Evolutionary conservation across 495 filamentous ascomycete species (phyloP), one percentile per base, ranked within the genome.

Genomic region (Rostrohypoxylon terebratum): DNA sequence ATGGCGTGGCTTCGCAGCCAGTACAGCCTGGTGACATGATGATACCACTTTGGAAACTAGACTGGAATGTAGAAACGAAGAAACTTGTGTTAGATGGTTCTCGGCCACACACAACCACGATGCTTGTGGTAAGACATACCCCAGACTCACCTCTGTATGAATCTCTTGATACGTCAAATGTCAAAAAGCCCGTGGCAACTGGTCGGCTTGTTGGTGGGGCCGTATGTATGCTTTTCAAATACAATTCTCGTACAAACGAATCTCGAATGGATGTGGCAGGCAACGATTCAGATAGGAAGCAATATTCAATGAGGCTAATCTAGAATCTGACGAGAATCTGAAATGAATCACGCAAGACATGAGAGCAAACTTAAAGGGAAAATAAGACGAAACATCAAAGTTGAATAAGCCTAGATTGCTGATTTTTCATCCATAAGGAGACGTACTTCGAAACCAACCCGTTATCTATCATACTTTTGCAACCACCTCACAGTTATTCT

Each of bases 1-100:
- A 53, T 53, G 48, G 48, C 21, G 14, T 53, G 2, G 14, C 21
- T n/a, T 53, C 48, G 3, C 48, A 53, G n/a, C 48, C 11, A 11
- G 3, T 53, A 53, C 48, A 25, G 25, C 10, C 25, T 28, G 48
- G 48, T 1, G 48, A 53, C 18, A 31, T 14, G 0, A 31, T 53
- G 48, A 31, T 53, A 23, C 48, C 48, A 53, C 20, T 53, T 0
- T 53, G 48, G 48, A 53, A 53, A 28, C 25, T 31, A 21, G 28
- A 28, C 1, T 53, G 48, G 48, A 21, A 53, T 7, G 1, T 14
- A 10, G 20, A 53, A 14, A 4, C 3, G 48, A 3, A 14, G 11
- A 14, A 4, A 14, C 14, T 1, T 25, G 4, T 14, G 21, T n/a
- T 25, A 6, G 28, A 53, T 21, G 21, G 28, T 6, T 4, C 28